Conservation (phyloP, 148 eudicot genomes). For the Camellia granthamiana region DNA sequence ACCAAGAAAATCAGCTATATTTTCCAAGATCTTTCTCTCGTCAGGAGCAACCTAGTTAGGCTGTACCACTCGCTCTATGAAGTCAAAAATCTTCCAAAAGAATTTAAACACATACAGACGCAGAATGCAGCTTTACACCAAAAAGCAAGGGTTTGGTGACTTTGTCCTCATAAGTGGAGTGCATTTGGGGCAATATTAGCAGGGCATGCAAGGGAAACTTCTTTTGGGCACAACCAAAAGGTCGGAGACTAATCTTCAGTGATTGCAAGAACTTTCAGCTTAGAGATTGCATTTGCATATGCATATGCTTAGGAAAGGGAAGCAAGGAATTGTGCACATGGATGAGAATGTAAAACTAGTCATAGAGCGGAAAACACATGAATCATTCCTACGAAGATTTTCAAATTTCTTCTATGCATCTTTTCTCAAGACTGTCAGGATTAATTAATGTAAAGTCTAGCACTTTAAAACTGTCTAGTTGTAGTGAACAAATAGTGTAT, state of each 20-base stretch:
- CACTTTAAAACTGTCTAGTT: background rate
- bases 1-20: background rate
- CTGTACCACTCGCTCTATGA: background rate
- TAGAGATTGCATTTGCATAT: background rate
- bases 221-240: background rate
- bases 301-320: background rate
- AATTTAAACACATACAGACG: background rate
- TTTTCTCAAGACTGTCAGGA: background rate
- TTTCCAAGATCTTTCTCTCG: background rate
- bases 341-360: background rate
- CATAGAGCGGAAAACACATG: background rate
- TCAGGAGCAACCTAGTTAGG: constrained; percentile 1
- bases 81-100: background rate
- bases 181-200: background rate
- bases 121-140: background rate
- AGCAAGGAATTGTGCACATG: background rate
- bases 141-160: background rate
- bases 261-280: background rate
- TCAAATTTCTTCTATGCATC: background rate
- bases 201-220: background rate
- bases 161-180: background rate
- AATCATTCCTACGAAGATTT: background rate
- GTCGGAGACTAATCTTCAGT: constrained; percentile 3
- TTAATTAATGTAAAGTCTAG: background rate
- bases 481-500: background rate